Evolutionary conservation across 1,284 basidiomycete species (phyloP).

Genomic region (Sanguinoderma infundibulare): DNA sequence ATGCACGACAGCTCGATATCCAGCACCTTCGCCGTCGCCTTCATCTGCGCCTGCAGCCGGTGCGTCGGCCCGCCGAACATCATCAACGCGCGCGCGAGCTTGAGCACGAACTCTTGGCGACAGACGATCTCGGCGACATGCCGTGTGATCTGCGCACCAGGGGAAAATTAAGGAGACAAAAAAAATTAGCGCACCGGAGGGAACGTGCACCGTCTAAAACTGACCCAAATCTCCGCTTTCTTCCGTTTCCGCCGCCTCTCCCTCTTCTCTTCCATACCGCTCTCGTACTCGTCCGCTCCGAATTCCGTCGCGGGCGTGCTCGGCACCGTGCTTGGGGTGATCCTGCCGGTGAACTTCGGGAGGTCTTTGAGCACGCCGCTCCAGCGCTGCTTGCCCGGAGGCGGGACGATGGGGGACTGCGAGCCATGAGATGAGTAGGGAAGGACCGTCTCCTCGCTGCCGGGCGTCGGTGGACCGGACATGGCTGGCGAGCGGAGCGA

Average conservation of each 20-base stretch:
- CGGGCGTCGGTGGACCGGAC: constrained; percentile 19
- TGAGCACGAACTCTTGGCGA: constrained; percentile 90
- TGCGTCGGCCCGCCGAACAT: constrained; percentile 95
- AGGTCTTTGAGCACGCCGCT: constrained; percentile 40
- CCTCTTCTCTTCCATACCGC: constrained; percentile 34
- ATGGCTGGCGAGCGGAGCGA: constrained; percentile 3
- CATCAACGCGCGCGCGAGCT: constrained; percentile 90
- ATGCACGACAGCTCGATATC: constrained; percentile 86
- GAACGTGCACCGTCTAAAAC: constrained; percentile 32
- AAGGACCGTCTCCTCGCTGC: constrained; percentile 18
- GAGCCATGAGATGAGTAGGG: constrained; percentile 7
- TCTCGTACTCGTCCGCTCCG: constrained; percentile 34
- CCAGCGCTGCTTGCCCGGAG: constrained; percentile 32
- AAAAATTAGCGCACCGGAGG: neutral
- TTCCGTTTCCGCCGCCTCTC: constrained; percentile 58
- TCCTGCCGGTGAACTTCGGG: constrained; percentile 31
- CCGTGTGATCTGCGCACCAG: constrained; percentile 77
- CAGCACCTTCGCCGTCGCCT: constrained; percentile 84
- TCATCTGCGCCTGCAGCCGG: constrained; percentile 86
- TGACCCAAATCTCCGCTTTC: constrained; percentile 79
- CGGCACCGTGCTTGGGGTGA: constrained; percentile 29
- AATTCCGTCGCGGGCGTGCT: constrained; percentile 29
- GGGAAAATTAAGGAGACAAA: neutral
- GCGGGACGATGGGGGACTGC: constrained; percentile 9
- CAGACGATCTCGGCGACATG: constrained; percentile 89